Evolutionary conservation across 352 stramenopile species (phyloP), one percentile per base, ranked within the genome.

Genomic region (Phytophthora lateralis): DNA sequence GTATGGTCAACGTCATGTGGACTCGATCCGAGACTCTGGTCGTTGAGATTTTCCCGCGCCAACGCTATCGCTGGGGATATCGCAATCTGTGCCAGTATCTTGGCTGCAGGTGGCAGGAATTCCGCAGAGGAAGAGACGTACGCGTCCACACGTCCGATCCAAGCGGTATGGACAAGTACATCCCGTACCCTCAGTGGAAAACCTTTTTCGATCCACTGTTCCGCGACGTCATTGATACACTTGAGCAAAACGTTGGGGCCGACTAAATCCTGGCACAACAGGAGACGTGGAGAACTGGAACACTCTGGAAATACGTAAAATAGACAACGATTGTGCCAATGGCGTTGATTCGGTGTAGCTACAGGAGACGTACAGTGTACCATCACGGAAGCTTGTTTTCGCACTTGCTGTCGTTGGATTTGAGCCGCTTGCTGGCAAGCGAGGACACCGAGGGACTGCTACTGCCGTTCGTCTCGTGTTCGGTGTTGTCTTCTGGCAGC

Each of bases 1-100:
- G 83, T 10, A 82, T 93, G 73, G 75, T 89, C n/a, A 93, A 91
- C 52, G 66, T 88, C 3, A 32, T 87, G 11, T 93, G 81, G 78
- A 74, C 81, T 11, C 65, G 70, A 8, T 76, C 78, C 0, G 42
- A 65, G 43, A 87, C 76, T 17, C 44, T 78, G 10, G 66, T 92
- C 9, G 26, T 92, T 27, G 81, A 91, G 57, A 90, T 92, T 39
- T 92, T 92, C 39, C 83, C 79, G 2, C 55, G 60, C 24, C 3
- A 49, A 24, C 67, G 75, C 9, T 62, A 50, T n/a, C 75, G 79
- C 12, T 92, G 78, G 77, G 83, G 83, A 2, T 91, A 87, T 64
- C 81, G 81, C 27, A 90, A 92, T 48, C 50, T 92, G 32, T 92
- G 83, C 38, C 80, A 87, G 39, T 83, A 72, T 52, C 20, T 89